These are phyloP conservation scores for Syzygium aqueum DNA, from an alignment of 345 rosid species.

Conservation along the genomic window DNA sequence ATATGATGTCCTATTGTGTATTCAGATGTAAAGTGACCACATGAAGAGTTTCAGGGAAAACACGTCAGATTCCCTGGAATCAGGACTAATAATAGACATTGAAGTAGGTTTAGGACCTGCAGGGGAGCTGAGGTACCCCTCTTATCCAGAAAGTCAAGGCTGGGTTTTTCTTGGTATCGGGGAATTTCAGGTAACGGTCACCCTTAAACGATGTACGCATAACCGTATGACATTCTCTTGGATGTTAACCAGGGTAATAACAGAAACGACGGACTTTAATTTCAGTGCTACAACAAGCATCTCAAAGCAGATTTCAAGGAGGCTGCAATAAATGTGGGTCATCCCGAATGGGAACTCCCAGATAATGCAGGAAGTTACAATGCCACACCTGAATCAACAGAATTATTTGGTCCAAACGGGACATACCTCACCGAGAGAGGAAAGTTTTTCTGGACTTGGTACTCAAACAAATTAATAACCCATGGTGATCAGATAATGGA, in stretches of 20 bases:
- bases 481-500: slow-evolving; percentile 79
- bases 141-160: slow-evolving; percentile 67
- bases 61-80: slow-evolving; percentile 53
- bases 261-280: background rate
- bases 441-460: slow-evolving; percentile 55
- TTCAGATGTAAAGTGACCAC: slow-evolving; percentile 61
- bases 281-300: slow-evolving; percentile 71
- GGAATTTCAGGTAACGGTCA: slow-evolving; percentile 57
- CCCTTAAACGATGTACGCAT: background rate
- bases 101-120: slow-evolving; percentile 89
- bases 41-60: slow-evolving; percentile 72
- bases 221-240: background rate
- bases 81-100: slow-evolving; percentile 56
- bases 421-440: slow-evolving; percentile 56
- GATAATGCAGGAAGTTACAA: slow-evolving; percentile 66
- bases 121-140: slow-evolving; percentile 87
- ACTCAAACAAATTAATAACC: slow-evolving; percentile 52
- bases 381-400: slow-evolving; percentile 47
- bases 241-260: background rate
- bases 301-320: slow-evolving; percentile 54
- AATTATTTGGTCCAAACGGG: slow-evolving; percentile 49
- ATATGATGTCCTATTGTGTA: background rate
- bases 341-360: slow-evolving; percentile 76
- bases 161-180: slow-evolving; percentile 83
- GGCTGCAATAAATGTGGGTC: slow-evolving; percentile 51